A percentile compares a stretch with the other conserved stretches of the same genome.
Evolutionary conservation across 2,329 filamentous ascomycete genomes (phyloP).

Genomic region (Alternaria ethzedia): DNA sequence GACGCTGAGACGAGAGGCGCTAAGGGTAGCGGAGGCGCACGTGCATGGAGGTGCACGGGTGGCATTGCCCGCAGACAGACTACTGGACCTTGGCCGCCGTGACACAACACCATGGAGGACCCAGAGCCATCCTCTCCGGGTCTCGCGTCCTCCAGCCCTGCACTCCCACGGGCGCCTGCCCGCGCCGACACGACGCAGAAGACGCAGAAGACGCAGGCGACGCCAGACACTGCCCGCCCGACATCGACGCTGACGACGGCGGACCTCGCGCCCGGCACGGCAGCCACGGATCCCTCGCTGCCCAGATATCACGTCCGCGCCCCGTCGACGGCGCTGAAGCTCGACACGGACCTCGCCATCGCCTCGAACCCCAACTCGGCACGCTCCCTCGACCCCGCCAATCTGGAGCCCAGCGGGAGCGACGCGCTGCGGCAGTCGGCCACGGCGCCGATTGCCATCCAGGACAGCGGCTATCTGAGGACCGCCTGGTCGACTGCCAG

Average conservation of each 20-base stretch:
- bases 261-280: constrained; percentile 21
- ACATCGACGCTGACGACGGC: constrained; percentile 32
- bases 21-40: constrained; percentile 19
- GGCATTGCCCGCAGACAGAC: constrained; percentile 21
- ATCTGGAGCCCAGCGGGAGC: constrained; percentile 39
- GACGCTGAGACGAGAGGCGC: constrained; percentile 8
- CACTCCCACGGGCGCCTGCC: constrained; percentile 23
- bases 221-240: constrained; percentile 10
- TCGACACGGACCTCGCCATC: constrained; percentile 42
- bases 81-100: constrained; percentile 27
- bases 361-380: constrained; percentile 28
- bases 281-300: constrained; percentile 16
- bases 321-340: constrained; percentile 30
- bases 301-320: constrained; percentile 35
- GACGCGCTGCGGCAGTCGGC: constrained; percentile 40
- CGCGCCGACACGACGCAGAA: constrained; percentile 6
- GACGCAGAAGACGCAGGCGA: constrained; percentile 2
- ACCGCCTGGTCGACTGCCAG: constrained; percentile 53
- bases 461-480: constrained; percentile 45
- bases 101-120: constrained; percentile 43
- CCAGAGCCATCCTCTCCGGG: constrained; percentile 30
- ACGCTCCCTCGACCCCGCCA: constrained; percentile 33
- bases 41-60: constrained; percentile 4
- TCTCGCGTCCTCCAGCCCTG: constrained; percentile 25
- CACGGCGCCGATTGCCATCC: constrained; percentile 49